A percentile compares a stretch with the other conserved stretches of the same genome.
phyloP scores from a whole-genome alignment of 2,329 filamentous ascomycete genomes.

The Pezicula neosporulosa region DNA sequence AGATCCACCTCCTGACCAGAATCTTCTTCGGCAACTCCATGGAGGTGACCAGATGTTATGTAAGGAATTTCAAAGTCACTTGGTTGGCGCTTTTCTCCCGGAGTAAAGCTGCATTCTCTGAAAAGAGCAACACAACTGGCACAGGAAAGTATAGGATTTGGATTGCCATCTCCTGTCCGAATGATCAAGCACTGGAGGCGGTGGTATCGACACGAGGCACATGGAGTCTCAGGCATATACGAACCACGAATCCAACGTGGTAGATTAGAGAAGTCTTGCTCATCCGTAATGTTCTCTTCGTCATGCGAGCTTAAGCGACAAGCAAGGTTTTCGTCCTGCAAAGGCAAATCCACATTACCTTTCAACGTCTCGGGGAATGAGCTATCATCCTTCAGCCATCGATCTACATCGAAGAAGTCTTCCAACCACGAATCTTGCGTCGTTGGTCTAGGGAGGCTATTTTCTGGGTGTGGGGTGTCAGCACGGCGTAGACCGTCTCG shows the following conservation, averaged over 20 bases:
- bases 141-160: conserved; percentile 44
- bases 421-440: no score
- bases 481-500: no score
- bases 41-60: not conserved
- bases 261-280: not conserved
- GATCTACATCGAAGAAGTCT: no score
- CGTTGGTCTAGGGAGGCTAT: no score
- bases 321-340: no score
- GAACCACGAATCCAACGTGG: not conserved
- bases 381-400: no score
- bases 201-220: conserved; percentile 39
- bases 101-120: conserved; percentile 45
- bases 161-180: conserved; percentile 42
- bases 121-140: conserved; percentile 49
- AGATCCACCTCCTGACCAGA: not conserved
- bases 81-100: conserved; percentile 39
- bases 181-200: conserved; percentile 46
- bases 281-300: no score
- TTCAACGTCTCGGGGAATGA: no score
- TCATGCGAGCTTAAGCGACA: no score
- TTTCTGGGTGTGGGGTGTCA: no score
- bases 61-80: conserved; percentile 33
- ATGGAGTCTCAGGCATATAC: conserved; percentile 26
- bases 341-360: no score
- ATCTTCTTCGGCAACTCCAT: not conserved